phyloP scores from a whole-genome alignment of 495 filamentous ascomycete genomes.

The Amphirosellinia nigrospora region DNA sequence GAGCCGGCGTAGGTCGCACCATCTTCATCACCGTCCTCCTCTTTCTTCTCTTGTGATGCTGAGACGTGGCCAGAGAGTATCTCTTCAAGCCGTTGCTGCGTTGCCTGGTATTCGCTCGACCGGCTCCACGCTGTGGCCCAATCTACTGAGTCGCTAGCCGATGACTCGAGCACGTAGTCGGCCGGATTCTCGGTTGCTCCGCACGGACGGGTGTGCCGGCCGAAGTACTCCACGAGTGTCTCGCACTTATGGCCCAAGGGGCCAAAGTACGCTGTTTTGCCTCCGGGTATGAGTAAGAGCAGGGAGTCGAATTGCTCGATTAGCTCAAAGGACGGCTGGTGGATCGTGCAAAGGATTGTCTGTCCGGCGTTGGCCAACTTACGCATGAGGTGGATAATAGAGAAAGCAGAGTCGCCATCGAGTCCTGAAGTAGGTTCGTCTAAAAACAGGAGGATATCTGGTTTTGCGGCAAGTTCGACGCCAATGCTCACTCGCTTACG shows the following conservation, averaged over 20 bases:
- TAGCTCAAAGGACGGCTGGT: conserved; percentile 67
- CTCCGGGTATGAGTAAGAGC: conserved; percentile 58
- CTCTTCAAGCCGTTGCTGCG: background rate
- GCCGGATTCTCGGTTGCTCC: conserved; percentile 62
- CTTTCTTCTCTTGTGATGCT: background rate
- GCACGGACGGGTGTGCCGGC: conserved; percentile 53
- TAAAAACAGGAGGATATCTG: conserved; percentile 21
- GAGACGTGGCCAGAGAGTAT: background rate
- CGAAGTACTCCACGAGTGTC: conserved; percentile 53
- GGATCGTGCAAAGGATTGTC: conserved; percentile 82
- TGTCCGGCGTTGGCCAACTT: conserved; percentile 75
- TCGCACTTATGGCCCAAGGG: conserved; percentile 43
- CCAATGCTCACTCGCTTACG: conserved; percentile 29
- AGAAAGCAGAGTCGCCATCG: conserved; percentile 75
- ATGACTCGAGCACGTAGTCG: conserved; percentile 59
- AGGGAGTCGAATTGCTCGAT: conserved; percentile 59
- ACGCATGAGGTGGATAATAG: conserved; percentile 73
- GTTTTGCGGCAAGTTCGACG: conserved; percentile 23
- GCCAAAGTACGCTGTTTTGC: conserved; percentile 63
- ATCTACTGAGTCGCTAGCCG: conserved; percentile 57
- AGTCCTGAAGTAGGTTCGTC: conserved; percentile 82
- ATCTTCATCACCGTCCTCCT: background rate
- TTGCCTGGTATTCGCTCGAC: conserved; percentile 41
- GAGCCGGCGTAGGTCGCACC: conserved; percentile 19
- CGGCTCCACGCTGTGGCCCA: background rate